Evolutionary conservation across 1,139 yeast species (phyloP).

Genomic region (Suhomyces terraborum): DNA sequence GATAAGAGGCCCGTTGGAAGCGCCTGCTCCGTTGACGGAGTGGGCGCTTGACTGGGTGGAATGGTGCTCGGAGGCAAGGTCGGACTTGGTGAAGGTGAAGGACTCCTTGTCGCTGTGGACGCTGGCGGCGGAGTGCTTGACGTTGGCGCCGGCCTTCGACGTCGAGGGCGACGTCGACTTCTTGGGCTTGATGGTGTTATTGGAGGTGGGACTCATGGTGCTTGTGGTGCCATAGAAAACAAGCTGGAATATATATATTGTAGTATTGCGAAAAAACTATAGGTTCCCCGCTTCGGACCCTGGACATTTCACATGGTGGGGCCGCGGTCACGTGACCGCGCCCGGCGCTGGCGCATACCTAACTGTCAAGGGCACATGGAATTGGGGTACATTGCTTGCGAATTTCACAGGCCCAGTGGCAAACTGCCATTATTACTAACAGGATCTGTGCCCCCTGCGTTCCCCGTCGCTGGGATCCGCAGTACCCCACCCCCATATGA

Average conservation of each 20-base stretch:
- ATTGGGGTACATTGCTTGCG: background rate
- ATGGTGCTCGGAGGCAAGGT: background rate
- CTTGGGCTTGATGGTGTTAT: background rate
- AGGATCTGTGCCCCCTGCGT: no score
- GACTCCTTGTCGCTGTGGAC: no score
- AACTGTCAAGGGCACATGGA: background rate
- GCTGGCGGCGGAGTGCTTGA: background rate
- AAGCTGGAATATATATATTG: background rate
- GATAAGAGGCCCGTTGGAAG: conserved; percentile 9
- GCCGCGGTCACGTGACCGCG: background rate
- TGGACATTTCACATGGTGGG: background rate
- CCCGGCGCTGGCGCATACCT: no score
- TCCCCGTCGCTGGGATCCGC: no score
- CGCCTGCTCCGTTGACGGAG: background rate
- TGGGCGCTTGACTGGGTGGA: background rate
- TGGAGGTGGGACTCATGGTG: conserved; percentile 1
- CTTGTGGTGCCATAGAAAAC: background rate
- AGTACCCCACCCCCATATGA: no score
- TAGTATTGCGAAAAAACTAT: background rate
- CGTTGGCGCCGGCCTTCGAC: background rate
- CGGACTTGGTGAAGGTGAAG: background rate
- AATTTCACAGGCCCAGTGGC: background rate
- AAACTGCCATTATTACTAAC: no score
- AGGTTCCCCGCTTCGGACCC: conserved; percentile 1
- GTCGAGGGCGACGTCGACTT: background rate